Evolutionary conservation across 1,139 yeast genomes (phyloP), one percentile per base, ranked within the genome.

Genomic region (Meyerozyma carpophila): DNA sequence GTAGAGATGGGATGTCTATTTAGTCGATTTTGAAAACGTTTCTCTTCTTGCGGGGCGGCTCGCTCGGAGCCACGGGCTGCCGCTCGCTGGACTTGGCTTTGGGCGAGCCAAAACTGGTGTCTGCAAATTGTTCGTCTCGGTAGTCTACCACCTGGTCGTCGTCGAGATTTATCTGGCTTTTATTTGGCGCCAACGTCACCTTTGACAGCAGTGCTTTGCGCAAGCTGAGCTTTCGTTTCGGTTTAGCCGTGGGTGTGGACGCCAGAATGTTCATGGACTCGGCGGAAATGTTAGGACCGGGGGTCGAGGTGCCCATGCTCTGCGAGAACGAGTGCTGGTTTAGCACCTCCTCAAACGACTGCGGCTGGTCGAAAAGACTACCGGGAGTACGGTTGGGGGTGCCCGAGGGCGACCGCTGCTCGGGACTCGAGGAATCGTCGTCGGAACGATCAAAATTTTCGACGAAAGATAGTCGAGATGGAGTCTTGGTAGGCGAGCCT

Each of bases 391-490:
- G 25, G 37, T 18, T 20, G 26, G 37, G 37, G 16, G 37, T 34
- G 10, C 11, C 27, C 8, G 37, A 10, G 4, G 11, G 8, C 5
- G 25, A 16, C 5, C 8, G 18, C 8, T 3, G 37, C 8, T 34
- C 37, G 8, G 27, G 26, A 6, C 27, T 10, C 4, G 25, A 18
- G 4, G 37, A 34, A 13, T 18, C 18, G 28, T 37, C 39, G 29
- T 25, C 31, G 7, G 39, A 24, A 11, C 18, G 28, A 18, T 37
- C 39, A 24, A 37, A 37, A 14, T 37, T 37, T 16, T 24, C 39
- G 8, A 34, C 55, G 43, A 56, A 58, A 13, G 64, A 60, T 9
- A 51, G 48, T 21, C 56, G 45, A 6, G 62, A 46, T 2, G 62
- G 59, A 0, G 66, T 53, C 39, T 54, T 56, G 9, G 48, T 45